A percentile compares a stretch with the other conserved stretches of the same genome.
Evolutionary conservation across 2,329 filamentous ascomycete species (phyloP).

Genomic region (Stemphylium beticola): DNA sequence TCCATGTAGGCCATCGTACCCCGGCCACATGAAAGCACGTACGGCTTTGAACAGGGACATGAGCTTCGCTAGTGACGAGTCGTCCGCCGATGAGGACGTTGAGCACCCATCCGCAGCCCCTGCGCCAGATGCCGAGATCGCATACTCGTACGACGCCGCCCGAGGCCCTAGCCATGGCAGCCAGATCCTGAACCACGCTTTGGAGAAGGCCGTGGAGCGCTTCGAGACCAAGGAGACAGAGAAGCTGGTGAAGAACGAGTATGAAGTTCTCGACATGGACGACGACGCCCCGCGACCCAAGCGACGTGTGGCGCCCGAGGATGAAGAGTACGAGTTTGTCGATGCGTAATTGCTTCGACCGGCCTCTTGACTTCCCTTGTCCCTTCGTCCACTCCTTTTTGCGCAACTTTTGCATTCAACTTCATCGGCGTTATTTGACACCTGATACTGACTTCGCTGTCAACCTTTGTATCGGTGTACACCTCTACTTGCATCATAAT

Average conservation of each 20-base stretch:
- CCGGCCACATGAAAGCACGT: constrained; percentile 43
- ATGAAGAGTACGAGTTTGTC: constrained; percentile 52
- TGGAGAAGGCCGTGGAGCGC: constrained; percentile 64
- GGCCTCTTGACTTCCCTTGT: constrained; percentile 6
- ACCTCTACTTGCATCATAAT: constrained; percentile 39
- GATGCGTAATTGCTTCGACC: constrained; percentile 30
- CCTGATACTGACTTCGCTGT: constrained; percentile 23
- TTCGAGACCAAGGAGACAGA: constrained; percentile 67
- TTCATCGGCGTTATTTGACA: constrained; percentile 31
- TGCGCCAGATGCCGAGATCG: constrained; percentile 57
- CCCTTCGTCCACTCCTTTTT: constrained; percentile 11
- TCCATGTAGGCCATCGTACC: constrained; percentile 25
- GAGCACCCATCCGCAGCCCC: constrained; percentile 54
- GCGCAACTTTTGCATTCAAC: constrained; percentile 31
- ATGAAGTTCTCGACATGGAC: constrained; percentile 58
- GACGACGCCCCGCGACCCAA: constrained; percentile 42
- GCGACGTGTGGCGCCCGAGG: constrained; percentile 44
- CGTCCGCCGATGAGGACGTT: constrained; percentile 54
- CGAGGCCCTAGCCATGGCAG: constrained; percentile 60
- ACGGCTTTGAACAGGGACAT: constrained; percentile 53
- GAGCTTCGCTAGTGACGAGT: constrained; percentile 47
- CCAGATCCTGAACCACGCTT: constrained; percentile 63
- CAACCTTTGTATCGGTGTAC: constrained; percentile 22
- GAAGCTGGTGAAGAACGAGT: constrained; percentile 66
- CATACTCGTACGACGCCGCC: constrained; percentile 62